Base-by-base conservation (phyloP, 345 rosid species). In the Cochlearia excelsa region DNA sequence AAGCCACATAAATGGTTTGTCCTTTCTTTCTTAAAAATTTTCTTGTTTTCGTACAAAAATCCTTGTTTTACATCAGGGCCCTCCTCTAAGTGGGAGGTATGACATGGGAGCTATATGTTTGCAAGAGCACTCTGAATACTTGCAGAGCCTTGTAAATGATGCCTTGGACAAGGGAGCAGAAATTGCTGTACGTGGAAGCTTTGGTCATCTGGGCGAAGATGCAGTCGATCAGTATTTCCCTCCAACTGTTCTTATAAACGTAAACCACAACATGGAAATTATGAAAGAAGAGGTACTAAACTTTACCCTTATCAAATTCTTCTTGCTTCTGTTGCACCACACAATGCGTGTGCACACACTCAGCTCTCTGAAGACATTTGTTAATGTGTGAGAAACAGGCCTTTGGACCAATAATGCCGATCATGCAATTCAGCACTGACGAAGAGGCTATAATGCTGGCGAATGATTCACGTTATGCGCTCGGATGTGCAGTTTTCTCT, bases 41-140 rank as follows among this genome's bases (percentile, higher is more conserved):
- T 16, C 23, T 16, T 16, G 23, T 40, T 50, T 4, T 51, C 9
- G 43, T 52, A 53, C 23, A 37, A 52, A 38, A 11, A 2, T 6
- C 38, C 23, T 16, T 44, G n/a, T 43, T 11, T 11, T 70, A 38
- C 70, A 77, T 59, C 79, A 93, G 99, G 97, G 97, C 16, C 99
- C 97, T 29, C 99, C 99, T 35, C 82, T 89, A 52, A 64, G 67
- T 51, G 97, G 95, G 69, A 83, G 84, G 78, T 89, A 84, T 72
- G 99, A 89, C 70, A 89, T 93, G 99, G 99, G 99, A 50, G 96
- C 99, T 74, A 81, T 93, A 69, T 93, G 99, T 77, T 73, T 93
- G 83, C 92, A 64, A 74, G 95, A 85, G 72, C 99, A 89, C 73
- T 87, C 97, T 44, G 99, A 93, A 9, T 78, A 67, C 77, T 91